Conservation (phyloP, 371 early-diverging fungal genomes). For the Apophysomyces sp. region DNA sequence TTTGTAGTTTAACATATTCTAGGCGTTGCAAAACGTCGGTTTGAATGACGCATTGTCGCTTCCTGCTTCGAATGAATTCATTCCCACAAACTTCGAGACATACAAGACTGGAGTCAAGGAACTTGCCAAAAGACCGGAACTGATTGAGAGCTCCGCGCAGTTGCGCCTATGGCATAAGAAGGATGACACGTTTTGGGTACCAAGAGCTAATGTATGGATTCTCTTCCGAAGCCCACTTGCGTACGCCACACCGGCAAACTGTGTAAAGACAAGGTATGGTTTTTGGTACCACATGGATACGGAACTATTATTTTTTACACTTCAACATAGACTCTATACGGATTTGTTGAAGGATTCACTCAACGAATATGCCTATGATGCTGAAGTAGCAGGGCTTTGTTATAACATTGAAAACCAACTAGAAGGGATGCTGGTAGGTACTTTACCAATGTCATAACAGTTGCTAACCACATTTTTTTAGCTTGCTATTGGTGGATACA, state of each 20-base stretch:
- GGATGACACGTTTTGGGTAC: slow-evolving; percentile 89
- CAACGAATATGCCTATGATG: slow-evolving; percentile 86
- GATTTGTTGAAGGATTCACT: slow-evolving; percentile 80
- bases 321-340: slow-evolving; percentile 54
- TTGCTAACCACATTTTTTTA: background rate
- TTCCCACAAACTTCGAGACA: slow-evolving; percentile 73
- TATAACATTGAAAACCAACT: slow-evolving; percentile 71
- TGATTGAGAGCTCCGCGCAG: slow-evolving; percentile 64
- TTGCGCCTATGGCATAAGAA: slow-evolving; percentile 90
- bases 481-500: slow-evolving; percentile 78
- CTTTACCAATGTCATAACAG: background rate
- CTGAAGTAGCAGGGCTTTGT: slow-evolving; percentile 82
- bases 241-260: slow-evolving; percentile 59
- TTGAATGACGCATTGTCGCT: slow-evolving; percentile 62
- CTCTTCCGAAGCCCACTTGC: slow-evolving; percentile 58
- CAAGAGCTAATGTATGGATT: slow-evolving; percentile 68
- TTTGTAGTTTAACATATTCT: background rate
- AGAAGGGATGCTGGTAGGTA: slow-evolving; percentile 62
- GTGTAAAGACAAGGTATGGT: slow-evolving; percentile 43
- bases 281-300: background rate
- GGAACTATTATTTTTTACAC: background rate
- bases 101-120: slow-evolving; percentile 44
- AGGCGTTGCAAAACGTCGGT: slow-evolving; percentile 39
- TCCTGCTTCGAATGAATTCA: slow-evolving; percentile 80
- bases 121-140: slow-evolving; percentile 42